Evolutionary conservation across 1,284 basidiomycete genomes (phyloP).

Genomic region (Ceratobasidium sp.): DNA sequence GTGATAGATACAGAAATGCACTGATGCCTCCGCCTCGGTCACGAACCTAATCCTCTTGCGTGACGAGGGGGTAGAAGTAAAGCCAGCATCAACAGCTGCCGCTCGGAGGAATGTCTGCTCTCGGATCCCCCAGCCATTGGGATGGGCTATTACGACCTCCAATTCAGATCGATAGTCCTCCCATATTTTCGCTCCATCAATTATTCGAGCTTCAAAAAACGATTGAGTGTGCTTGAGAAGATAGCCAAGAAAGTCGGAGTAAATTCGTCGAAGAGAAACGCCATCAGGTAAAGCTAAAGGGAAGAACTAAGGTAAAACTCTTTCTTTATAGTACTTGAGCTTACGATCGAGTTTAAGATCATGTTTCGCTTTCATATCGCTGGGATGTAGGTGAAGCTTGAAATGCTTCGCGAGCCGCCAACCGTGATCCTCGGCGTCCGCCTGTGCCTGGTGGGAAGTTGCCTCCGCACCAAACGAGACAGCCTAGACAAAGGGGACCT

Average conservation of each 20-base stretch:
- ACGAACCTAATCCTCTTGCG: constrained; percentile 42
- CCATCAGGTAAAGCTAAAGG: constrained; percentile 32
- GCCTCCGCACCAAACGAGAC: constrained; percentile 45
- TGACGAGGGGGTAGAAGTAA: constrained; percentile 4
- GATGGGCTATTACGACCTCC: constrained; percentile 46
- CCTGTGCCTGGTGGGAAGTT: neutral
- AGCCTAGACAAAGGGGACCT: constrained; percentile 16
- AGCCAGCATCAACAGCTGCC: constrained; percentile 43
- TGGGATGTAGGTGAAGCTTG: constrained; percentile 47
- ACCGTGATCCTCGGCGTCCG: constrained; percentile 31
- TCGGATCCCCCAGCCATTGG: constrained; percentile 47
- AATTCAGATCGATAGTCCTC: constrained; percentile 2
- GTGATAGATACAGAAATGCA: constrained; percentile 49
- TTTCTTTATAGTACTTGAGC: neutral
- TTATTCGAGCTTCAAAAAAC: constrained; percentile 39
- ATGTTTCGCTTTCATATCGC: constrained; percentile 32
- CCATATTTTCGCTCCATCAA: constrained; percentile 43
- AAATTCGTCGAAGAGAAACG: constrained; percentile 26
- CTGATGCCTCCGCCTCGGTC: constrained; percentile 49
- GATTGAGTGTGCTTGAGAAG: constrained; percentile 36
- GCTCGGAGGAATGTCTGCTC: constrained; percentile 45
- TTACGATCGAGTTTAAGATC: constrained; percentile 25
- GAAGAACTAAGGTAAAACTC: neutral
- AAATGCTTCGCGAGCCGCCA: constrained; percentile 47
- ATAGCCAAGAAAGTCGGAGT: constrained; percentile 44